These are phyloP conservation scores for Withania somnifera DNA, from an alignment of 305 asterid species.

Conservation along the genomic window DNA sequence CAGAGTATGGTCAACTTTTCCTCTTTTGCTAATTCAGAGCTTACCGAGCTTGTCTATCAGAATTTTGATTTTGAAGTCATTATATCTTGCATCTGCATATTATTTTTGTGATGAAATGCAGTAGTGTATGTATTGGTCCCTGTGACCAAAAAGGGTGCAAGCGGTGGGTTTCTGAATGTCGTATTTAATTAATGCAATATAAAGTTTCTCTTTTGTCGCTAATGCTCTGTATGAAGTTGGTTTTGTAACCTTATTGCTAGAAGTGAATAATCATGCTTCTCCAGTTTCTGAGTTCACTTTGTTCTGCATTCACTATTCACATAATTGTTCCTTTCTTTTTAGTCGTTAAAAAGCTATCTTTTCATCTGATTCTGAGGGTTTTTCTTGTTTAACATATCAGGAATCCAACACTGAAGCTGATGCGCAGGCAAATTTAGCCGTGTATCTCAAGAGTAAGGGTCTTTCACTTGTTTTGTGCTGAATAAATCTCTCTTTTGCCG, in stretches of 20 bases:
- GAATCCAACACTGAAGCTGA: slow-evolving; percentile 80
- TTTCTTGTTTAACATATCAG: slow-evolving; percentile 21
- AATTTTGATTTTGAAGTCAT: not conserved
- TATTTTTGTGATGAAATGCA: not conserved
- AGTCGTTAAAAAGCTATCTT: not conserved
- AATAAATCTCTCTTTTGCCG: not conserved
- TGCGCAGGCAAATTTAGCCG: slow-evolving; percentile 77
- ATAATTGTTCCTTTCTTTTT: not conserved
- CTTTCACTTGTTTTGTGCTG: not conserved
- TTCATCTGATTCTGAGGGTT: not conserved
- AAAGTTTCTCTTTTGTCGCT: not conserved
- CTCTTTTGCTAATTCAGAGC: not conserved
- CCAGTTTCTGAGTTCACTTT: not conserved
- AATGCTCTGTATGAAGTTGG: not conserved
- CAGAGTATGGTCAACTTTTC: slow-evolving; percentile 38
- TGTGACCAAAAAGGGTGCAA: not conserved
- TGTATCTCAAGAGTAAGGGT: slow-evolving; percentile 48
- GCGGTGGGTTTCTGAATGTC: not conserved
- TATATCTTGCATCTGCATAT: not conserved
- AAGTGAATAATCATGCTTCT: not conserved
- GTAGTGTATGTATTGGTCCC: not conserved
- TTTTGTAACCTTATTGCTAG: not conserved
- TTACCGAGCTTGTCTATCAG: not conserved
- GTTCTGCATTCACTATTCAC: not conserved
- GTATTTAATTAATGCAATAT: not conserved